These are phyloP conservation scores for Rosellinia necatrix DNA, from an alignment of 2,329 filamentous ascomycete genomes.

Conservation along the genomic window DNA sequence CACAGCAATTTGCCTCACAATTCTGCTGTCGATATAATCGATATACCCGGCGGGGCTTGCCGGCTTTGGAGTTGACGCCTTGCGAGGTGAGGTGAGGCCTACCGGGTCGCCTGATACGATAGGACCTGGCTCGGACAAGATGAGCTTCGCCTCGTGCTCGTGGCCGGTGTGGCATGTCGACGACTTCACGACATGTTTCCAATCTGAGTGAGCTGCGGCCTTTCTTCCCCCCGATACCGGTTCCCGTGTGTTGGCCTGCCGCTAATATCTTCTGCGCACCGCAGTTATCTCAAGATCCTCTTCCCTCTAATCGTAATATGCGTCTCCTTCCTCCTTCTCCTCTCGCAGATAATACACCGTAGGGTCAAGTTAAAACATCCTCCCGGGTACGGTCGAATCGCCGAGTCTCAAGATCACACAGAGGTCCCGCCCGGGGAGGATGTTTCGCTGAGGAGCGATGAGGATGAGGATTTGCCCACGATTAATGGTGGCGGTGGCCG, in stretches of 20 bases:
- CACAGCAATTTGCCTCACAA: not conserved
- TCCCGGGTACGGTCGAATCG: conserved; percentile 62
- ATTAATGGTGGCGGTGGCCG: conserved; percentile 58
- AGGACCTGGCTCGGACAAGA: conserved; percentile 32
- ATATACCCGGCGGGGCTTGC: conserved; percentile 13
- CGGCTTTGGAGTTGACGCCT: conserved; percentile 19
- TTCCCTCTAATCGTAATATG: conserved; percentile 75
- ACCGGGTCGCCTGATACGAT: conserved; percentile 9
- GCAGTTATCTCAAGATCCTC: conserved; percentile 78
- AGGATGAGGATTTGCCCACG: conserved; percentile 62
- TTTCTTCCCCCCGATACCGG: no score
- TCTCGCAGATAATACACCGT: conserved; percentile 60
- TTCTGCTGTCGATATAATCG: conserved; percentile 14
- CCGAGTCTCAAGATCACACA: conserved; percentile 55
- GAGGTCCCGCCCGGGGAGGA: conserved; percentile 55
- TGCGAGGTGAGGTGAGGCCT: conserved; percentile 17
- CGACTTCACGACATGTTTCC: conserved; percentile 67
- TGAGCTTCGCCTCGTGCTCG: conserved; percentile 57
- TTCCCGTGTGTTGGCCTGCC: not conserved
- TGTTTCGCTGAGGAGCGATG: conserved; percentile 57
- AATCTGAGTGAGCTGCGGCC: conserved; percentile 63
- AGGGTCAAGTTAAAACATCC: conserved; percentile 57
- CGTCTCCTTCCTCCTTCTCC: conserved; percentile 71
- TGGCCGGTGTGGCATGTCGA: conserved; percentile 67
- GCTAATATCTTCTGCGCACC: conserved; percentile 19